Conservation (phyloP, 139 green algal genomes). For the Chlorella vulgaris region DNA sequence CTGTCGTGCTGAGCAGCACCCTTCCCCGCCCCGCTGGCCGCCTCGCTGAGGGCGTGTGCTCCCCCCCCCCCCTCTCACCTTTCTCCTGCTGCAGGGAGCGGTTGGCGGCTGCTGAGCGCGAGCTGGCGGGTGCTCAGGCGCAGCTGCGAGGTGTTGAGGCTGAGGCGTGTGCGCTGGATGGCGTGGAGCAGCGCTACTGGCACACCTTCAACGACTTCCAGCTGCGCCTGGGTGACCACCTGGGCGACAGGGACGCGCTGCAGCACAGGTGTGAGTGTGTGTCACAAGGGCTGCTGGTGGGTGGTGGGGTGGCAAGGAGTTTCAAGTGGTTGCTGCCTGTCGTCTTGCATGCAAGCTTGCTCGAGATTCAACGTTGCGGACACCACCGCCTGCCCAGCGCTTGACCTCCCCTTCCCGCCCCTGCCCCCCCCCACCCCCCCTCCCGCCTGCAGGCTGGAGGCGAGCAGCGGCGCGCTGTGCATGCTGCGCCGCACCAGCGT, state of each 20-base stretch:
- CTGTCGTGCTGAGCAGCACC: too few relatives aligned
- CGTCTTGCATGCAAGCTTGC: too few relatives aligned
- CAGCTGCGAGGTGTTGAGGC: conserved; percentile 47
- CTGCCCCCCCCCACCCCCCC: not conserved
- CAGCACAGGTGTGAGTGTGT: not conserved
- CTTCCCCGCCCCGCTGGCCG: too few relatives aligned
- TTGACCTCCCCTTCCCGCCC: too few relatives aligned
- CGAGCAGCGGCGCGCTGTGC: conserved; percentile 64
- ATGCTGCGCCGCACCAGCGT: conserved; percentile 67
- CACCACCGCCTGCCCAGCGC: too few relatives aligned
- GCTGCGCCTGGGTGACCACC: conserved; percentile 63
- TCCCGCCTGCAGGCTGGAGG: conserved; percentile 5
- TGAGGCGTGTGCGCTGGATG: conserved; percentile 54
- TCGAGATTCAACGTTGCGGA: too few relatives aligned
- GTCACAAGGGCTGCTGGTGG: not conserved
- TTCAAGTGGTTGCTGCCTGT: too few relatives aligned
- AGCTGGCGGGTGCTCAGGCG: conserved; percentile 54
- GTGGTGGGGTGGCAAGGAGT: not conserved
- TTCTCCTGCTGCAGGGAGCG: conserved; percentile 16
- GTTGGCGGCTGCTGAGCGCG: conserved; percentile 38
- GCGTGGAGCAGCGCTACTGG: conserved; percentile 82
- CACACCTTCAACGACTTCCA: conserved; percentile 86
- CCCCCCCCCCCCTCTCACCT: not conserved
- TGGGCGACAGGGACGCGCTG: conserved; percentile 79
- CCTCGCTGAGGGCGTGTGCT: too few relatives aligned